Base-by-base conservation (phyloP, 768 basidiomycete genomes). In the Gymnopilus dilepis region DNA sequence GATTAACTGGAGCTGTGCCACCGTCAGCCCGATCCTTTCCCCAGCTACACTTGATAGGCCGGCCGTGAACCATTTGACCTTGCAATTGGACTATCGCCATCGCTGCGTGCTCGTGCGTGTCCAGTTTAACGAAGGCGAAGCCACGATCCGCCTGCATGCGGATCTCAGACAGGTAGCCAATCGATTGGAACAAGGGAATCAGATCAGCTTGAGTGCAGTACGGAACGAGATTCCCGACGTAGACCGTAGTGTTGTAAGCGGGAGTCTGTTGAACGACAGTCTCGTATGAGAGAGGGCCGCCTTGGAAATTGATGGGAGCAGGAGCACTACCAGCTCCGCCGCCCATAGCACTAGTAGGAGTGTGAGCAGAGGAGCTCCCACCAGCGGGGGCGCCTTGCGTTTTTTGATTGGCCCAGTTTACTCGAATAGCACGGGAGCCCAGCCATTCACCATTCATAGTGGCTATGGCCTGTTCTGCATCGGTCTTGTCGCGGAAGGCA, bases 401-500 rank as follows among this genome's bases (percentile, higher is more conserved):
- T 82, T 99, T 98, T 79, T 99, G 97, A 80, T 99, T 99, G 56
- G 97, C 97, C 97, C 97, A 99, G 80, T 99, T 99, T 76, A 99
- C 97, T 67, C 97, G 90, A 71, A 99, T 99, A 63, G 97, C 97
- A 62, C 97, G 88, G 30, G 95, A 95, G 51, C 97, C 97, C 37
- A 99, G 85, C 95, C 95, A 99, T 82, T 99, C 97, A 59, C 97
- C 97, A 72, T 99, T 99, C 97, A 99, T 99, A 62, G 97, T 96
- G 31, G 93, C 92, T 74, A 99, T 99, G 42, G 97, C 97, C 76
- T 99, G 97, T 75, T 99, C 97, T 31, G 97, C 97, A 70, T 99
- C 97, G 55, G 97, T 94, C 79, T 97, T 96, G 82, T 99, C 97
- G 70, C 97, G 86, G 86, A 98, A 99, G 2, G 97, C 96, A 65